Evolutionary conservation across 495 filamentous ascomycete genomes (phyloP).

Genomic region (Xylaria telfairii): DNA sequence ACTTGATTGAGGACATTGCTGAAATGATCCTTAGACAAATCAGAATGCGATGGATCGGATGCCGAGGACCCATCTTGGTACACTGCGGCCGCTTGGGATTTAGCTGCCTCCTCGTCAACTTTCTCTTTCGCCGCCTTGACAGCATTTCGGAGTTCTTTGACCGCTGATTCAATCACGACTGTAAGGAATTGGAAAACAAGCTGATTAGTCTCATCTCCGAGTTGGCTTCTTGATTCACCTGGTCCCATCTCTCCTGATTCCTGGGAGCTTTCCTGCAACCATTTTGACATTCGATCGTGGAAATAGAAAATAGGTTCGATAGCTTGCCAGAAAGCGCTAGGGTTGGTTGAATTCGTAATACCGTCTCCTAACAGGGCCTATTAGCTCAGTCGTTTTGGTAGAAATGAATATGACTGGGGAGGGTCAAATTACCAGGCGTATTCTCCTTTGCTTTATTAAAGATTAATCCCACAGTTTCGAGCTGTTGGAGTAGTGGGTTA

Average conservation of each 20-base stretch:
- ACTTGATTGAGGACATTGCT: slow-evolving; percentile 75
- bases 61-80: slow-evolving; percentile 66
- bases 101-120: slow-evolving; percentile 71
- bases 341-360: slow-evolving; percentile 32
- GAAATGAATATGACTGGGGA: slow-evolving; percentile 36
- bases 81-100: slow-evolving; percentile 70
- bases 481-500: slow-evolving; percentile 18
- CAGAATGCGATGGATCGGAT: slow-evolving; percentile 77
- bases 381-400: slow-evolving; percentile 37
- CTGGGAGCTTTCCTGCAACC: slow-evolving; percentile 25
- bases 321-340: slow-evolving; percentile 20
- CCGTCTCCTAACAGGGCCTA: slow-evolving; percentile 58
- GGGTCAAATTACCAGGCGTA: slow-evolving; percentile 45
- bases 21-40: slow-evolving; percentile 77
- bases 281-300: slow-evolving; percentile 24
- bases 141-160: slow-evolving; percentile 71
- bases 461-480: slow-evolving; percentile 19
- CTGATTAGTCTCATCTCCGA: slow-evolving; percentile 67
- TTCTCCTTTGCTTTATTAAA: slow-evolving; percentile 19
- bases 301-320: slow-evolving; percentile 25
- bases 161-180: slow-evolving; percentile 72
- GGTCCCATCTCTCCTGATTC: slow-evolving; percentile 23
- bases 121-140: slow-evolving; percentile 72
- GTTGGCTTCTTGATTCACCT: slow-evolving; percentile 43
- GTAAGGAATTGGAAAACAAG: slow-evolving; percentile 80